phyloP scores from a whole-genome alignment of 176 grass and related monocot genomes.

The Puccinellia tenuiflora region DNA sequence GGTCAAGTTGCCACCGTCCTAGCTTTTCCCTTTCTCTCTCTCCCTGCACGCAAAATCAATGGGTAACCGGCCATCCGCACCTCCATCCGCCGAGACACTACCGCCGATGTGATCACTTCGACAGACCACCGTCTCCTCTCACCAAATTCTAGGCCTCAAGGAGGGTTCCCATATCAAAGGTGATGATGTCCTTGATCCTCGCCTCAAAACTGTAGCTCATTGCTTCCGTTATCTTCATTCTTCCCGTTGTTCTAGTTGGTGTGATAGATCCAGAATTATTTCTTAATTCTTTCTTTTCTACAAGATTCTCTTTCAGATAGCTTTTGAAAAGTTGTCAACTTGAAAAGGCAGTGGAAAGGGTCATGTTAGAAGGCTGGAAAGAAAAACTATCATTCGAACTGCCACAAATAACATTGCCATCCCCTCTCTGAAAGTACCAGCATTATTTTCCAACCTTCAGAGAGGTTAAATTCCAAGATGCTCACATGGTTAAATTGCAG shows the following conservation, averaged over 20 bases:
- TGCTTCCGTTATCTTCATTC: background rate
- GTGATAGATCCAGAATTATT: background rate
- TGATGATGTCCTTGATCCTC: background rate
- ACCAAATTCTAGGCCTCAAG: background rate
- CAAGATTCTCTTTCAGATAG: background rate
- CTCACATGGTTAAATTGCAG: background rate
- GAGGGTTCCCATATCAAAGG: conserved; percentile 1
- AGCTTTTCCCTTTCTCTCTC: no score
- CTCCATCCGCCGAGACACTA: background rate
- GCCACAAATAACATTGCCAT: background rate
- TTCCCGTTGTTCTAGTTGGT: background rate
- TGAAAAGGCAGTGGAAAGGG: background rate
- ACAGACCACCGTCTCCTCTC: background rate
- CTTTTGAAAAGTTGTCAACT: background rate
- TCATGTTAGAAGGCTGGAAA: background rate
- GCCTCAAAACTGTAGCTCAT: background rate
- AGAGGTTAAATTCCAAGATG: no score
- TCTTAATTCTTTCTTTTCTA: background rate
- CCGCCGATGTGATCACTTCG: background rate
- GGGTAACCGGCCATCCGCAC: background rate
- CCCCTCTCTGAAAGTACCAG: background rate
- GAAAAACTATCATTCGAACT: background rate
- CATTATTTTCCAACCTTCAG: background rate
- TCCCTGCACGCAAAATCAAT: background rate
- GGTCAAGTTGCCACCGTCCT: background rate